Conservation (phyloP, 306 rosid species). For the Betula pendula region DNA sequence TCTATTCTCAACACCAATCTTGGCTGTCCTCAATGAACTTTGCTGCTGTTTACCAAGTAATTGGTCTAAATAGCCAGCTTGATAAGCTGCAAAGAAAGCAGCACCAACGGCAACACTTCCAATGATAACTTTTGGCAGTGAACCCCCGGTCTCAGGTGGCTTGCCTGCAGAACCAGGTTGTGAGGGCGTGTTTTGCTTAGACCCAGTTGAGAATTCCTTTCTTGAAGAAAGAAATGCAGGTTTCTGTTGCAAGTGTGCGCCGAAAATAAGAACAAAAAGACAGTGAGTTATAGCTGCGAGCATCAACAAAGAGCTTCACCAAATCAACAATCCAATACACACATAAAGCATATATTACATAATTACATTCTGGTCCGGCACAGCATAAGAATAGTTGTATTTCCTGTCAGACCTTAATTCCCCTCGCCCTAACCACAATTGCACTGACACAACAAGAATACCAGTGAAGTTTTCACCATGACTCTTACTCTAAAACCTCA, state of each 20-base stretch:
- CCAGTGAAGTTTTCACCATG: neutral
- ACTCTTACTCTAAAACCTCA: neutral
- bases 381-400: neutral
- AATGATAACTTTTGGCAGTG: slow-evolving; percentile 48
- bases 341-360: neutral
- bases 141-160: slow-evolving; percentile 48
- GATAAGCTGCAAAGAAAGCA: slow-evolving; percentile 67
- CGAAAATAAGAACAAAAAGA: neutral
- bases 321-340: neutral
- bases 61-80: slow-evolving; percentile 63
- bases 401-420: neutral
- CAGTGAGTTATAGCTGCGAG: neutral
- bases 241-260: slow-evolving; percentile 41
- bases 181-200: slow-evolving; percentile 39
- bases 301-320: neutral
- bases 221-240: slow-evolving; percentile 48
- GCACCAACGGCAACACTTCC: slow-evolving; percentile 72
- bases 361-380: neutral
- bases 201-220: slow-evolving; percentile 58
- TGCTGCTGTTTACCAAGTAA: slow-evolving; percentile 49
- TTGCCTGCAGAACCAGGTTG: slow-evolving; percentile 46
- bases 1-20: slow-evolving; percentile 33
- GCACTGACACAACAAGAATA: slow-evolving; percentile 12
- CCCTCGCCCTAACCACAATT: neutral
- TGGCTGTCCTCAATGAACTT: slow-evolving; percentile 33